Base-by-base conservation (phyloP, 148 eudicot genomes). In the Beta vulgaris region DNA sequence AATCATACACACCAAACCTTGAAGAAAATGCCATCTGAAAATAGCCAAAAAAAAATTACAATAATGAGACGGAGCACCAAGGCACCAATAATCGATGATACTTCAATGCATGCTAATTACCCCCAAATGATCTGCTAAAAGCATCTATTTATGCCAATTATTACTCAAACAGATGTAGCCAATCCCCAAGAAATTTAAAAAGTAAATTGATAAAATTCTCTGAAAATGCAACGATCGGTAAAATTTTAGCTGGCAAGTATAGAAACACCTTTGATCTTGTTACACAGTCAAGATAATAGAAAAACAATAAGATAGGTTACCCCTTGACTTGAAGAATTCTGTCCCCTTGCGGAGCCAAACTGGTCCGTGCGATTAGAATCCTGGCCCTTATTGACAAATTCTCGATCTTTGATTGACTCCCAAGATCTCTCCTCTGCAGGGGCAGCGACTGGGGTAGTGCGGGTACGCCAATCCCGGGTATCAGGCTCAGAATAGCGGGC, bases 401-500 rank as follows among this genome's bases (percentile, higher is more conserved):
- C 93, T 78, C 88, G 84, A 76, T 88, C 94, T 32, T 84, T 86
- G 32, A 84, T 77, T 15, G 90, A 77, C 13, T 91, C 98, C 92
- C 94, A 89, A 31, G 93, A 86, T 71, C 90, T 89, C 87, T 91
- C 97, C 82, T 94, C 98, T 18, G 81, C 82, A 59, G 92, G 78
- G 21, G 86, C 37, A 58, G 91, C 42, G 46, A 81, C 60, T 71
- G 77, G 98, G 10, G 89, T 78, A 77, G 97, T 69, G 46, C 96
- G 89, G 65, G 80, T 87, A 78, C 97, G 99, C 99, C 97, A 95
- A 77, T 92, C 97, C 76, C 97, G 90, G 68, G 71, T 84, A 71
- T 89, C 97, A 63, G 91, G 91, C 69, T 92, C 97, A 25, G 99
- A 60, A 77, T 90, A 89, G 67, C 97, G 96, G 73, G 23, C 78